Conservation (phyloP, 192 early-diverging fungal species). For the Mortierella antarctica region DNA sequence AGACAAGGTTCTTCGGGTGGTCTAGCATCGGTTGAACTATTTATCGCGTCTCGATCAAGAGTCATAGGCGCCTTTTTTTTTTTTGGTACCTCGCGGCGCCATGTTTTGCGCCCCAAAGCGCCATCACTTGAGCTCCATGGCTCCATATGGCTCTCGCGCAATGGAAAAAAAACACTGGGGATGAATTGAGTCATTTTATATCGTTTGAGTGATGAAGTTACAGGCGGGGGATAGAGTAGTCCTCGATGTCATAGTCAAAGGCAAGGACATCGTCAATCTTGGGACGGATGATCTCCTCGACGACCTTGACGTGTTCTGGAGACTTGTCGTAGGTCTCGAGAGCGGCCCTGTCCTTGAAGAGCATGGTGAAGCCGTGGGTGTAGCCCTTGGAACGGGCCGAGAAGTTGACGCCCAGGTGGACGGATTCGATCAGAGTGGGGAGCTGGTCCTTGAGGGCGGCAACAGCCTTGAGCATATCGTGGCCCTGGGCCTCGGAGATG, state of each 20-base stretch:
- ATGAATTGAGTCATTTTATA: not conserved
- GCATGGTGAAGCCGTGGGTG: conserved; percentile 50
- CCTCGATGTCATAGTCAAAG: conserved; percentile 35
- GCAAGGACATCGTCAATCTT: conserved; percentile 39
- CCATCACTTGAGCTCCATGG: no score
- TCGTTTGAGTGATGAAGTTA: not conserved
- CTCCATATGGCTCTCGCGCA: no score
- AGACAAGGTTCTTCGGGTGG: not conserved
- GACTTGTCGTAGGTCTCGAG: conserved; percentile 44
- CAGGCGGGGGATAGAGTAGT: conserved; percentile 38
- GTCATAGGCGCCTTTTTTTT: no score
- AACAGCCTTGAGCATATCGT: conserved; percentile 43
- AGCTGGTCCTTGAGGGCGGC: conserved; percentile 29
- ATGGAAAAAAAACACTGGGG: not conserved
- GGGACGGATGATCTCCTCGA: conserved; percentile 30
- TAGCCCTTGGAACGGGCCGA: conserved; percentile 34
- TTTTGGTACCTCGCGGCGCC: no score
- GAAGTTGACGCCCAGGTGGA: conserved; percentile 46
- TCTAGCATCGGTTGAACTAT: no score
- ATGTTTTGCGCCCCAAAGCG: no score
- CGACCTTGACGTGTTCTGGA: conserved; percentile 27
- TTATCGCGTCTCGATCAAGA: no score
- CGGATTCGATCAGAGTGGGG: conserved; percentile 36
- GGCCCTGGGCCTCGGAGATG: conserved; percentile 19
- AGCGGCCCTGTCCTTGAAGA: conserved; percentile 43